Evolutionary conservation across 225 moss, liverwort and hornwort species (phyloP).

Genomic region (Bryoerythrophyllum caledonicum): DNA sequence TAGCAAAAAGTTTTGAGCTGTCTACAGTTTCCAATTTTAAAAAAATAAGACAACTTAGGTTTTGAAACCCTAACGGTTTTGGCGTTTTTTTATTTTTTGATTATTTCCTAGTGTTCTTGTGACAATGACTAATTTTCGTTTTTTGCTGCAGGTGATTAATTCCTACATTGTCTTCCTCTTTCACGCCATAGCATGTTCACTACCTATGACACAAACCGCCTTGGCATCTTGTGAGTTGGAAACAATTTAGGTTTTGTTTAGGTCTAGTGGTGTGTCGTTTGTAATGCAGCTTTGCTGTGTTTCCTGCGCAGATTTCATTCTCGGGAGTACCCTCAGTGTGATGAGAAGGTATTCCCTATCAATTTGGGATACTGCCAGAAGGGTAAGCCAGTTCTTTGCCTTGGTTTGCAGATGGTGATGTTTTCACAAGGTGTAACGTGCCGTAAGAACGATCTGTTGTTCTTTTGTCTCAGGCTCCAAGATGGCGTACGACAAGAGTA

Average conservation of each 20-base stretch:
- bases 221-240: conserved; percentile 82
- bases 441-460: background rate
- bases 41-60: conserved; percentile 57
- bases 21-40: too few species aligned
- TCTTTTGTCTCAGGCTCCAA: conserved; percentile 57
- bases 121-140: background rate
- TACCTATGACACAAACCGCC: conserved; percentile 69
- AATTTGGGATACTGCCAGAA: conserved; percentile 93
- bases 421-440: conserved; percentile 3
- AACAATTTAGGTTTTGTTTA: background rate
- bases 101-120: background rate
- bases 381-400: conserved; percentile 37
- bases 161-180: conserved; percentile 76
- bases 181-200: conserved; percentile 92
- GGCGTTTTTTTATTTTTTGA: background rate
- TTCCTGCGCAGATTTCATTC: conserved; percentile 72
- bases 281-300: background rate
- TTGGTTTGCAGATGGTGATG: conserved; percentile 6
- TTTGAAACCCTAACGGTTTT: conserved; percentile 4
- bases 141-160: conserved; percentile 65
- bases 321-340: conserved; percentile 79
- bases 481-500: conserved; percentile 70
- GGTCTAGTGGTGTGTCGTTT: background rate
- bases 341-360: conserved; percentile 64
- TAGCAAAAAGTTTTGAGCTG: too few species aligned